phyloP scores from a whole-genome alignment of 371 early-diverging fungal species.

The Mycotypha africana region DNA sequence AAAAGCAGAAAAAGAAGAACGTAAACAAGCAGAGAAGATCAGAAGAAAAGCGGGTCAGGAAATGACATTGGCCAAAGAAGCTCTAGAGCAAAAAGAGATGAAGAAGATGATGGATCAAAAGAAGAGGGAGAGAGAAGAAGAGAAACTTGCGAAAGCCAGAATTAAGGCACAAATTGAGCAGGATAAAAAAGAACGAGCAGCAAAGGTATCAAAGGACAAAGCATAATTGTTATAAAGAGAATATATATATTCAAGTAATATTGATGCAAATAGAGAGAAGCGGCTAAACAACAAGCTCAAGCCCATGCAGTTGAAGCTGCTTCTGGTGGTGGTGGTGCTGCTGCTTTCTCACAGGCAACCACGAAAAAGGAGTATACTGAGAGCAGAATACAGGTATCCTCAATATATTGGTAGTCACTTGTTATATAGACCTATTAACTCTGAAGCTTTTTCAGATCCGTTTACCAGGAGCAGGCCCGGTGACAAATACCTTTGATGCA shows the following conservation, averaged over 20 bases:
- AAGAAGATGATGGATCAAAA: conserved; percentile 66
- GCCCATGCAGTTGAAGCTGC: conserved; percentile 13
- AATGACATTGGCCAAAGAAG: conserved; percentile 63
- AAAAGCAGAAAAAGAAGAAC: conserved; percentile 62
- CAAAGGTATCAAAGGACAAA: conserved; percentile 30
- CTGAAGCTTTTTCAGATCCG: too few relatives aligned
- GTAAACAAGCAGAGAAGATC: conserved; percentile 67
- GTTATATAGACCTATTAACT: too few relatives aligned
- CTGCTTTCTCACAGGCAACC: conserved; percentile 13
- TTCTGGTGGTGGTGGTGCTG: too few relatives aligned
- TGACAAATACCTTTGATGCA: conserved; percentile 70
- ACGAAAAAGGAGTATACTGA: conserved; percentile 62
- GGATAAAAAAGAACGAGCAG: conserved; percentile 73
- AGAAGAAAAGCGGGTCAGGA: conserved; percentile 83
- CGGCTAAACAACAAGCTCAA: conserved; percentile 16
- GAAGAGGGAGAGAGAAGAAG: conserved; percentile 77
- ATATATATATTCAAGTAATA: background rate
- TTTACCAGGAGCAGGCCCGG: conserved; percentile 41
- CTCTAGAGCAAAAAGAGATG: conserved; percentile 69
- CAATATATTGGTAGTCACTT: too few relatives aligned
- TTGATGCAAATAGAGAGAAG: conserved; percentile 14
- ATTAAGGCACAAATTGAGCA: conserved; percentile 85
- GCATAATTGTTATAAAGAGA: background rate
- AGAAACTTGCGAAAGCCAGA: conserved; percentile 65
- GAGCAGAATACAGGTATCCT: conserved; percentile 70